Percentiles rank a stretch among this genome's conserved stretches.
phyloP scores from a whole-genome alignment of 2,329 filamentous ascomycete genomes.

The Fusarium neocosmosporiellum region DNA sequence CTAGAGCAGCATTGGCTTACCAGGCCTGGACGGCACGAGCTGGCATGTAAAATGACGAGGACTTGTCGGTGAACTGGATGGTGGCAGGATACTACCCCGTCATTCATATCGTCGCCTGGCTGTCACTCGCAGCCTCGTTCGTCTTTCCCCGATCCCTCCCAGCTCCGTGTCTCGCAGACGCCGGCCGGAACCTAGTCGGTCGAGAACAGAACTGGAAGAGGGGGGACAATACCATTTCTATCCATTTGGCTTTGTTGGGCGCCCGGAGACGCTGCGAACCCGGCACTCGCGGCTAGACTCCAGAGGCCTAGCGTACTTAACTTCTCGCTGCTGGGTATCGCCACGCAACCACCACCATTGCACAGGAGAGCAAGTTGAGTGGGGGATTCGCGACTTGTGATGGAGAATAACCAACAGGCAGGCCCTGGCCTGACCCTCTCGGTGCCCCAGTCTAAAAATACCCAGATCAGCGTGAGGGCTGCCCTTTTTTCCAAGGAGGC shows the following conservation, averaged over 20 bases:
- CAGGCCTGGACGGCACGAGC: slow-evolving; percentile 6
- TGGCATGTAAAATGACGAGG: slow-evolving; percentile 32
- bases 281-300: slow-evolving; percentile 28
- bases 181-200: not conserved
- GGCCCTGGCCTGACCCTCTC: slow-evolving; percentile 25
- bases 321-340: slow-evolving; percentile 25
- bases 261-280: slow-evolving; percentile 10
- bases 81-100: not conserved
- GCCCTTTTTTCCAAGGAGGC: slow-evolving; percentile 24
- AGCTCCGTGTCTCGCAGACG: not conserved
- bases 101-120: not conserved
- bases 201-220: slow-evolving; percentile 4
- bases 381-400: slow-evolving; percentile 35
- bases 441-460: slow-evolving; percentile 43
- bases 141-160: not conserved
- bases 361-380: slow-evolving; percentile 12
- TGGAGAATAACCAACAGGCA: slow-evolving; percentile 23
- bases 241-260: slow-evolving; percentile 3
- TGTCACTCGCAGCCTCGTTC: not conserved
- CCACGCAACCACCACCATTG: slow-evolving; percentile 33
- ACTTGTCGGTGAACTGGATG: slow-evolving; percentile 27
- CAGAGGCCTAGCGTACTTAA: slow-evolving; percentile 22
- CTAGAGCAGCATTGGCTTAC: slow-evolving; percentile 3
- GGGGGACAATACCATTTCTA: not conserved
- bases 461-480: slow-evolving; percentile 23